Evolutionary conservation across 495 filamentous ascomycete genomes (phyloP).

Genomic region (Patellaria atrata): DNA sequence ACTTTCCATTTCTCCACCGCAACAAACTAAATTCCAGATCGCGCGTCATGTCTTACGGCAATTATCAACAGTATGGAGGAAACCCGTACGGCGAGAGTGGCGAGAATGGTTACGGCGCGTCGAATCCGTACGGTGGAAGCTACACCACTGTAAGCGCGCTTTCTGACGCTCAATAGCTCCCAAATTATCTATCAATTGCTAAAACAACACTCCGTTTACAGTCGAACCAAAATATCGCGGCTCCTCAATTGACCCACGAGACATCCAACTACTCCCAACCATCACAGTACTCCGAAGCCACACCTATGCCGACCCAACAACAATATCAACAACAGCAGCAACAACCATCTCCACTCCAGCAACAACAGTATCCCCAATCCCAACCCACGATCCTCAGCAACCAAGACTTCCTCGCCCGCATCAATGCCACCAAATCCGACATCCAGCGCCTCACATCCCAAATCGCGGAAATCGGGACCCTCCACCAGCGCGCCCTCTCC

Average conservation of each 20-base stretch:
- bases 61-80: constrained; percentile 27
- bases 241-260: constrained; percentile 18
- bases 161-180: background rate
- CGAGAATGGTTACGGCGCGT: constrained; percentile 35
- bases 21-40: too few species aligned
- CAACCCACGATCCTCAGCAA: constrained; percentile 20
- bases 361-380: background rate
- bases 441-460: constrained; percentile 40
- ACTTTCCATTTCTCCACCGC: too few species aligned
- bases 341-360: background rate
- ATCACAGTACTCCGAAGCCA: constrained; percentile 20
- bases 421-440: constrained; percentile 41
- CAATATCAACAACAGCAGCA: background rate
- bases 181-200: background rate
- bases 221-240: constrained; percentile 16
- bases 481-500: constrained; percentile 46
- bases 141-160: too few species aligned
- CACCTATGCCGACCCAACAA: constrained; percentile 10
- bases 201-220: constrained; percentile 6
- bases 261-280: constrained; percentile 21
- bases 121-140: constrained; percentile 24
- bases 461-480: constrained; percentile 40
- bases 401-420: constrained; percentile 45
- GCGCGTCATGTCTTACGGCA: constrained; percentile 16
- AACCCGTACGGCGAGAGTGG: constrained; percentile 33